These are phyloP conservation scores for Tylopilus cervinicoccineus DNA, from an alignment of 768 basidiomycete species.

Conservation along the genomic window DNA sequence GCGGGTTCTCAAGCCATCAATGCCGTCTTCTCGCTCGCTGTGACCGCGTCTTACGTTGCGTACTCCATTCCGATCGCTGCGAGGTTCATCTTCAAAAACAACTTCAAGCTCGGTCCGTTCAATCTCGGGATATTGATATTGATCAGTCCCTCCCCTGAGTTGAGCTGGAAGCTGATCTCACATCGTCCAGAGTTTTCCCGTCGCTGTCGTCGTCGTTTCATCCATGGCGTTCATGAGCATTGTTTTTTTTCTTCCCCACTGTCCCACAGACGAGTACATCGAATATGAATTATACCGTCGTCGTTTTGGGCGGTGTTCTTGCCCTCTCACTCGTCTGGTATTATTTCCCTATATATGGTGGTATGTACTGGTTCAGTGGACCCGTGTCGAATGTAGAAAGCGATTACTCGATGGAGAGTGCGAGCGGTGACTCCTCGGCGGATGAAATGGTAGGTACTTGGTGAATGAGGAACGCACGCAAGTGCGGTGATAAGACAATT, in stretches of 20 bases:
- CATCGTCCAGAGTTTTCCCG: conserved; percentile 45
- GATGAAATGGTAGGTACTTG: not conserved
- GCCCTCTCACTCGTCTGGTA: conserved; percentile 57
- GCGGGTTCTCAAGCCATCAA: conserved; percentile 57
- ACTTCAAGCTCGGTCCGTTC: conserved; percentile 48
- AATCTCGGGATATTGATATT: conserved; percentile 42
- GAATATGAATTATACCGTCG: conserved; percentile 70
- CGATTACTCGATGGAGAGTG: not conserved
- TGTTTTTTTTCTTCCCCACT: conserved; percentile 62
- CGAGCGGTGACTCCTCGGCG: not conserved
- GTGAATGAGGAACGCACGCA: not conserved
- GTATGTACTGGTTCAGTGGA: conserved; percentile 67
- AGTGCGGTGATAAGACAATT: not conserved
- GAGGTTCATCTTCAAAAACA: conserved; percentile 44
- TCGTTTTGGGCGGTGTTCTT: conserved; percentile 60
- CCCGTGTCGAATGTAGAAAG: conserved; percentile 48
- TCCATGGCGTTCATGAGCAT: conserved; percentile 67
- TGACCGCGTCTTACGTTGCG: conserved; percentile 44
- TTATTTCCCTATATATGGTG: conserved; percentile 68
- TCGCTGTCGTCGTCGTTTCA: conserved; percentile 49
- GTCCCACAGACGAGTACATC: conserved; percentile 41
- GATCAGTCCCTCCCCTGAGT: conserved; percentile 15
- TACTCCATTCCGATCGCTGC: conserved; percentile 49
- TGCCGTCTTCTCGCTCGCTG: conserved; percentile 52
- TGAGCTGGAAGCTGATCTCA: conserved; percentile 5